Evolutionary conservation across 768 basidiomycete species (phyloP).

Genomic region (Pleurotus eryngii): DNA sequence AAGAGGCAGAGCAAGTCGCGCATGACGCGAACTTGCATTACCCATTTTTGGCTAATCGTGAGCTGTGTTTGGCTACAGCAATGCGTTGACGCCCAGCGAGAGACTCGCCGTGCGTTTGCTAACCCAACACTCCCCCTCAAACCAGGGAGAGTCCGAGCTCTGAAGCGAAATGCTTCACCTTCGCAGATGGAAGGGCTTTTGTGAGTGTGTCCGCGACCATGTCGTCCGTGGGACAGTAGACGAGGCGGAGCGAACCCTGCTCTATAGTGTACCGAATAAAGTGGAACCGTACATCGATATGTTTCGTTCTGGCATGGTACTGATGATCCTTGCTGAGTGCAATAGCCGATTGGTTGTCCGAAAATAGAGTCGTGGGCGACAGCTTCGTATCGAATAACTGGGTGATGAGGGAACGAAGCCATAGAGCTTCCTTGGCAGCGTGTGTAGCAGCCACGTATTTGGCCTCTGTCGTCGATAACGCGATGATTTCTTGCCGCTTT

Average conservation of each 20-base stretch:
- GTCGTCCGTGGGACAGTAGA: constrained; percentile 17
- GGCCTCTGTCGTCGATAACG: constrained; percentile 19
- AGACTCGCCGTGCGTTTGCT: too few relatives aligned
- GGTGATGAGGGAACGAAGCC: constrained; percentile 25
- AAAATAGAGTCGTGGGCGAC: constrained; percentile 3
- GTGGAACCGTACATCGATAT: constrained; percentile 31
- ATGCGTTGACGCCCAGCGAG: too few relatives aligned
- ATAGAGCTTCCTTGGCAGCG: constrained; percentile 22
- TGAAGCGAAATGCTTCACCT: constrained; percentile 5
- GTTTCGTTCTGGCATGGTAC: constrained; percentile 27
- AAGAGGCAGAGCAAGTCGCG: too few relatives aligned
- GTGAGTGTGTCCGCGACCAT: constrained; percentile 29
- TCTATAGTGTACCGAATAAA: constrained; percentile 21
- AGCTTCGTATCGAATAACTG: constrained; percentile 12
- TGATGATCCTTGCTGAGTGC: constrained; percentile 20
- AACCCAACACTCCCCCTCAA: too few relatives aligned
- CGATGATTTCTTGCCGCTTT: constrained; percentile 27
- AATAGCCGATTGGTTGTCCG: constrained; percentile 23
- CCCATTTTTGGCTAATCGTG: too few relatives aligned
- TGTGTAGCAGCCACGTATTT: constrained; percentile 20
- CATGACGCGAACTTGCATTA: too few relatives aligned
- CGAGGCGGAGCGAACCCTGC: constrained; percentile 2
- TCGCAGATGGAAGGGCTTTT: constrained; percentile 12
- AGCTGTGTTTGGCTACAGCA: too few relatives aligned
- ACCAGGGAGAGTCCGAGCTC: neutral